phyloP scores from a whole-genome alignment of 2,329 filamentous ascomycete genomes.

The Metarhizium humberi region DNA sequence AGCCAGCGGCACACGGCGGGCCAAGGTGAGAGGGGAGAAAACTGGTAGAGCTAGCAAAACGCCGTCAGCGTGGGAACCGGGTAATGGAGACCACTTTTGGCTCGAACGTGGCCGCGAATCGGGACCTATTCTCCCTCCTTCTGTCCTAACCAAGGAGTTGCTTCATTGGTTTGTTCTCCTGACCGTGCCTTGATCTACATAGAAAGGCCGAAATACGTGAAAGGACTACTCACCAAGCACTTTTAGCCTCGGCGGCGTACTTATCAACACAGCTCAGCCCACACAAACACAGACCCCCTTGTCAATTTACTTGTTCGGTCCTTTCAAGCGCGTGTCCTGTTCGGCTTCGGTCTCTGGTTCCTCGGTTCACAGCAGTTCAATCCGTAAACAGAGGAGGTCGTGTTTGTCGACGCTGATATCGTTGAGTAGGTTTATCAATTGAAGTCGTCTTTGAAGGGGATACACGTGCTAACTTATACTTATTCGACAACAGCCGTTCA shows the following conservation, averaged over 20 bases:
- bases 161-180: background rate
- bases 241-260: background rate
- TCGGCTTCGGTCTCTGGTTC: background rate
- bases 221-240: background rate
- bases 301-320: background rate
- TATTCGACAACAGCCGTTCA: slow-evolving; percentile 15
- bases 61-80: slow-evolving; percentile 11
- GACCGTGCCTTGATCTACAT: background rate
- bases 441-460: slow-evolving; percentile 14
- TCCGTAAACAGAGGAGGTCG: background rate
- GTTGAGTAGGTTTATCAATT: slow-evolving; percentile 10
- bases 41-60: slow-evolving; percentile 10
- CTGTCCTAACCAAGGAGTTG: background rate
- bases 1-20: slow-evolving; percentile 9
- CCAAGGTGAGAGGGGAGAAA: slow-evolving; percentile 5
- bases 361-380: background rate
- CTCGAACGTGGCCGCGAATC: background rate
- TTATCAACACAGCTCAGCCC: background rate
- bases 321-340: background rate
- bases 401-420: background rate
- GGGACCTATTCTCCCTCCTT: background rate
- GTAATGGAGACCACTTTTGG: slow-evolving; percentile 4
- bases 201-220: background rate
- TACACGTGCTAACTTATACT: slow-evolving; percentile 31
- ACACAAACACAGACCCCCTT: background rate